These are phyloP conservation scores for Rhodocollybia butyracea DNA, from an alignment of 768 basidiomycete genomes.

Conservation along the genomic window DNA sequence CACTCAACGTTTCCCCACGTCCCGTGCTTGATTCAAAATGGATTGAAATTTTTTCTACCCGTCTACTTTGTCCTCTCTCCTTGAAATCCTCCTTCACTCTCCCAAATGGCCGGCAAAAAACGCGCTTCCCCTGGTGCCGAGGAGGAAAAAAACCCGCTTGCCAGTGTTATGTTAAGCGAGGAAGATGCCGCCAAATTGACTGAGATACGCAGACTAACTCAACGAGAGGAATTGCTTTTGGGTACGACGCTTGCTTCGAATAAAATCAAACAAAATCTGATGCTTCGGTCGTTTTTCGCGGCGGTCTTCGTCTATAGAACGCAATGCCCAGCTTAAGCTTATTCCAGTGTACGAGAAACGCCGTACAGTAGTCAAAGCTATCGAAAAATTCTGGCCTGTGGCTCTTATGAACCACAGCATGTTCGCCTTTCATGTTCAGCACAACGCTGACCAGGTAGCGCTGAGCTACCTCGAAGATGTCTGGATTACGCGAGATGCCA, in stretches of 20 bases:
- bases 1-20: neutral
- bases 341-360: constrained; percentile 67
- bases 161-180: constrained; percentile 62
- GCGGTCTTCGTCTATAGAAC: constrained; percentile 43
- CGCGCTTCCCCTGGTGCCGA: constrained; percentile 80
- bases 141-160: constrained; percentile 63
- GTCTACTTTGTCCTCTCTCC: constrained; percentile 14
- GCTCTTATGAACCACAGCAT: constrained; percentile 72
- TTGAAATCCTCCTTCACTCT: neutral
- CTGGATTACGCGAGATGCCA: constrained; percentile 72
- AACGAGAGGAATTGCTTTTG: constrained; percentile 66
- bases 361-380: constrained; percentile 59
- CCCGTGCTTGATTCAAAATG: neutral
- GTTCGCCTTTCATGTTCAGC: constrained; percentile 64
- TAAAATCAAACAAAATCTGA: neutral
- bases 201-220: constrained; percentile 63
- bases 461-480: constrained; percentile 82
- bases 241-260: constrained; percentile 44
- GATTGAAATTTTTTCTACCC: neutral
- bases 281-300: neutral
- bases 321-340: constrained; percentile 54
- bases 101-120: constrained; percentile 50
- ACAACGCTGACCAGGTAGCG: constrained; percentile 75
- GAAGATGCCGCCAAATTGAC: constrained; percentile 71
- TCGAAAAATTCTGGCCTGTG: constrained; percentile 83